A percentile compares a stretch with the other conserved stretches of the same genome.
These are phyloP conservation scores for Aspergillus bombycis DNA, from an alignment of 2,329 filamentous ascomycete species.

Conservation along the genomic window DNA sequence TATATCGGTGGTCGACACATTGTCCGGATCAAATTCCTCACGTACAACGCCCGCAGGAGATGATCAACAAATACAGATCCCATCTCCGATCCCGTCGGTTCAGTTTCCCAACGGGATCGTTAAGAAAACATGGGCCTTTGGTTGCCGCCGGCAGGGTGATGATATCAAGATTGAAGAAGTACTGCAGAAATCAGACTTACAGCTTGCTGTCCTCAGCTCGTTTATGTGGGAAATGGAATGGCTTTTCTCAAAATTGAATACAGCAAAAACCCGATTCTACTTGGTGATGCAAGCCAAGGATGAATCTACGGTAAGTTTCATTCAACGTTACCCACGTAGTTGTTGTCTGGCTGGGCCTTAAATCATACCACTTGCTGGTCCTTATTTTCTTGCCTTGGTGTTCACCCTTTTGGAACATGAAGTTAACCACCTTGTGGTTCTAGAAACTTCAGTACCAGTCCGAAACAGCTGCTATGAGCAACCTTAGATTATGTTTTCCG, in stretches of 20 bases:
- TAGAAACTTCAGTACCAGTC: conserved; percentile 42
- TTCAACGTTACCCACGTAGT: too few species aligned
- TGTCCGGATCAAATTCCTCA: background rate
- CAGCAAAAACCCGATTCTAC: conserved; percentile 63
- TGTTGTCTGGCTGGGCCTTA: background rate
- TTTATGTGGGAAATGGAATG: conserved; percentile 85
- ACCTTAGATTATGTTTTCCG: conserved; percentile 76
- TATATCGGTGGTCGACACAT: background rate
- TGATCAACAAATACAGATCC: conserved; percentile 2
- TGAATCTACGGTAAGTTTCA: conserved; percentile 43
- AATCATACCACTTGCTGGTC: background rate
- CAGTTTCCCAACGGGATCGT: conserved; percentile 66
- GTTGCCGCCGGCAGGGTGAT: conserved; percentile 62
- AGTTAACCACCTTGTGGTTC: conserved; percentile 5
- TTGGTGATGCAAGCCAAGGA: conserved; percentile 65
- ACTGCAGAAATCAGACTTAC: conserved; percentile 70
- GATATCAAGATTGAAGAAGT: conserved; percentile 91
- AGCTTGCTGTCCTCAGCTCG: conserved; percentile 80
- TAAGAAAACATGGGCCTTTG: conserved; percentile 77
- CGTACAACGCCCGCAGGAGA: background rate
- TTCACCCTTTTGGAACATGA: background rate
- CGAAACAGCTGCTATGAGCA: conserved; percentile 49
- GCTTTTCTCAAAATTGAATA: conserved; percentile 72
- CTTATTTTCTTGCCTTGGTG: background rate
- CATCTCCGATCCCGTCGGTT: conserved; percentile 27